Evolutionary conservation across 2,329 filamentous ascomycete species (phyloP), one percentile per base, ranked within the genome.

Genomic region (Colletotrichum endophyticum): DNA sequence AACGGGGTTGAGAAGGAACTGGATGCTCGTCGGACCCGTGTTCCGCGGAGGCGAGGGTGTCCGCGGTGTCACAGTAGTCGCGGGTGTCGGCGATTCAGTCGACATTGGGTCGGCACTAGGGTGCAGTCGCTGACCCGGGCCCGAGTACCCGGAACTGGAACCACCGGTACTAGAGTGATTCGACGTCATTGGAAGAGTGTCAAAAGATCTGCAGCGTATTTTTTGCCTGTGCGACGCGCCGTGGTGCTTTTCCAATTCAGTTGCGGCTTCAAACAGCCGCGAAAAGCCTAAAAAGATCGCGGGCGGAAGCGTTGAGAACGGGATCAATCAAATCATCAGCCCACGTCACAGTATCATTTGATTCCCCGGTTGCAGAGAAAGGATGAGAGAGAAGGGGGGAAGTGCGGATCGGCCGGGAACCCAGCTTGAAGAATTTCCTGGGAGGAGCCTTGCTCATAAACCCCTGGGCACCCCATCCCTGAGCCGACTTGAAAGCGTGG

Each of bases 1-100:
- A 25, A 76, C 75, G 28, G 79, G 79, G 30, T 79, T 72, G 12
- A 79, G 68, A n/a, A 70, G 39, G 28, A 69, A 53, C 28, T 78
- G 73, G 13, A 68, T 63, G 9, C 69, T 72, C 30, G 73, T 72
- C 69, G 63, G 62, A 2, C 34, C 62, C 7, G 32, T 16, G 19
- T 19, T n/a, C 25, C 53, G 61, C 36, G 76, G 66, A 13, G 49
- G 30, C 57, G 53, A 39, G 15, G 74, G 66, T 62, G 67, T 39
- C n/a, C 49, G 22, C 27, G 39, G 16, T 22, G 39, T 34, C 25
- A 61, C 49, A 2, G 25, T 64, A 6, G 44, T 64, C 19, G 34
- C 27, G 15, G 59, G 27, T 27, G 68, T 71, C 16, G 64, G 44
- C 49, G 64, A 13, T n/a, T 70, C 30, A 22, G 7, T 19, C 19